Evolutionary conservation across 169 alveolate genomes (phyloP).

Genomic region (Perkinsus olseni): DNA sequence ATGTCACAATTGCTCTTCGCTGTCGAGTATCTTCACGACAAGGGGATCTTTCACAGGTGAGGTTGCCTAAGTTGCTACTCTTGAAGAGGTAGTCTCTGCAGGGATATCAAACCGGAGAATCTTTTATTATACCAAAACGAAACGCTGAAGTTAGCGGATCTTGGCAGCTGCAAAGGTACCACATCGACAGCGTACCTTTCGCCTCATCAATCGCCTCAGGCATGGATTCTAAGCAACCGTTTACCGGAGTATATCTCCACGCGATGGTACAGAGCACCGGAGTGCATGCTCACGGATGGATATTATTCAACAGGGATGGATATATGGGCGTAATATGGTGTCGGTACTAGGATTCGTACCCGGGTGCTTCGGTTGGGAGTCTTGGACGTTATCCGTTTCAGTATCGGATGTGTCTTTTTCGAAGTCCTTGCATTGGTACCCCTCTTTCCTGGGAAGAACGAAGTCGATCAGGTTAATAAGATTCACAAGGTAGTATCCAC

Average conservation of each 20-base stretch:
- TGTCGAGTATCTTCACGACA: conserved; percentile 58
- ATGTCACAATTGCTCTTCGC: conserved; percentile 54
- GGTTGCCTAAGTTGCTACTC: conserved; percentile 53
- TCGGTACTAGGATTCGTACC: background rate
- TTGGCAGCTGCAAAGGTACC: conserved; percentile 47
- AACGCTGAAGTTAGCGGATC: conserved; percentile 42
- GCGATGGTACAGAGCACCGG: conserved; percentile 82
- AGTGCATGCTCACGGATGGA: conserved; percentile 51
- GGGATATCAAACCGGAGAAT: background rate
- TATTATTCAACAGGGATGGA: conserved; percentile 73
- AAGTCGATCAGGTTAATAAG: conserved; percentile 60
- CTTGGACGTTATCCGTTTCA: background rate
- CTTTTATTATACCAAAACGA: background rate
- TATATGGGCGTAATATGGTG: conserved; percentile 63
- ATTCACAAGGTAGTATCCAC: conserved; percentile 61
- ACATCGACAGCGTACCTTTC: background rate
- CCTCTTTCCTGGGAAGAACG: conserved; percentile 74
- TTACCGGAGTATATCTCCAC: conserved; percentile 75
- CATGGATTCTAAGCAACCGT: background rate
- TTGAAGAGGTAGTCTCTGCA: background rate
- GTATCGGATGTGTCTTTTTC: conserved; percentile 19
- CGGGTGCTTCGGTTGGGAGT: background rate
- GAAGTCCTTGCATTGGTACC: conserved; percentile 67
- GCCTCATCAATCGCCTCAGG: background rate
- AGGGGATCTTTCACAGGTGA: conserved; percentile 56